Evolutionary conservation across 768 basidiomycete species (phyloP).

Genomic region (Thelephora ganbajun): DNA sequence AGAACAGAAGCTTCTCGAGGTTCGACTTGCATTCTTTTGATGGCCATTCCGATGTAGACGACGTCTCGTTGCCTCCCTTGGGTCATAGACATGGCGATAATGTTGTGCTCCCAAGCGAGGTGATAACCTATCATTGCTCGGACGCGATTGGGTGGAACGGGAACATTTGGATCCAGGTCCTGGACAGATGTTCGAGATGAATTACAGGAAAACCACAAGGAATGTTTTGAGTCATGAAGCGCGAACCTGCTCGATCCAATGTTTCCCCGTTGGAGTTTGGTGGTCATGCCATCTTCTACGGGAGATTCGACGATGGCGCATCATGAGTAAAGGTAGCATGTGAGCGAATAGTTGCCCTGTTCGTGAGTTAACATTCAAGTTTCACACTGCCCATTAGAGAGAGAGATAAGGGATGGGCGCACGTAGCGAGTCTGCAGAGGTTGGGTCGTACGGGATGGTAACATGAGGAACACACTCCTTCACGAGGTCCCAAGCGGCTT

Average conservation of each 20-base stretch:
- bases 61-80: conserved; percentile 66
- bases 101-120: conserved; percentile 48
- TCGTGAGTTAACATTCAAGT: not conserved
- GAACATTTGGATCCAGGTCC: conserved; percentile 40
- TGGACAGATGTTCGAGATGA: conserved; percentile 13
- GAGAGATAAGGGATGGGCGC: conserved; percentile 16
- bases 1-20: conserved; percentile 43
- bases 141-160: conserved; percentile 43
- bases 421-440: conserved; percentile 56
- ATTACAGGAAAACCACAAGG: not conserved
- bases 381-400: conserved; percentile 5
- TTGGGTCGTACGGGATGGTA: conserved; percentile 37
- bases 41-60: conserved; percentile 70
- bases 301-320: conserved; percentile 71
- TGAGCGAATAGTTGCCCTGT: conserved; percentile 58
- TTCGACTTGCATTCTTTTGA: conserved; percentile 52
- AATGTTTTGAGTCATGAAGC: too few relatives aligned
- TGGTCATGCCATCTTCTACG: conserved; percentile 61
- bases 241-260: conserved; percentile 69
- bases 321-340: conserved; percentile 73
- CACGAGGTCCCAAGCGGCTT: conserved; percentile 47
- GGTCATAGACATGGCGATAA: conserved; percentile 79
- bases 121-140: conserved; percentile 75
- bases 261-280: conserved; percentile 47
- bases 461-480: conserved; percentile 46